These are phyloP conservation scores for Pestalotiopsis sp. DNA, from an alignment of 2,329 filamentous ascomycete species.

Conservation along the genomic window DNA sequence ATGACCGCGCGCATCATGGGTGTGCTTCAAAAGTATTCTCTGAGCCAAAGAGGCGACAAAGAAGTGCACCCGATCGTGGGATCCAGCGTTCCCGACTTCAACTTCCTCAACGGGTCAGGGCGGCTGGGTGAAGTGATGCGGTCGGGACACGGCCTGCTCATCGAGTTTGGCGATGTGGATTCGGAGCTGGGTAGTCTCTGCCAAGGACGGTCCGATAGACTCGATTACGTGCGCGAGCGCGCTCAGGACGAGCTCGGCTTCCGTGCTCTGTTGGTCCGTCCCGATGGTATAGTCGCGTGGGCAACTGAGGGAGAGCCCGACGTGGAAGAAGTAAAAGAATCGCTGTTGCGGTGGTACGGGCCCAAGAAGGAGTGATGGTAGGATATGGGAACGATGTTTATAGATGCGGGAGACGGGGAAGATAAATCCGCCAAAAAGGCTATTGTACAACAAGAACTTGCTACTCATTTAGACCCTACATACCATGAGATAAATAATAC, in stretches of 20 bases:
- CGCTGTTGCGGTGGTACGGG: slow-evolving; percentile 19
- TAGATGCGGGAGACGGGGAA: not conserved
- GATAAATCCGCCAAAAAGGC: not conserved
- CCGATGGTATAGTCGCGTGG: slow-evolving; percentile 35
- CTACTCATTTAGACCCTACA: not conserved
- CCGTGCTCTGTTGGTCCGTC: slow-evolving; percentile 28
- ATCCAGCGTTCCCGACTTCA: slow-evolving; percentile 35
- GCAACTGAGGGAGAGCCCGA: slow-evolving; percentile 22
- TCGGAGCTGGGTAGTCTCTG: slow-evolving; percentile 12
- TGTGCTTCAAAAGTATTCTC: slow-evolving; percentile 31
- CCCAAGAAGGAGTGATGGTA: not conserved
- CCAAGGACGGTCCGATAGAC: slow-evolving; percentile 2
- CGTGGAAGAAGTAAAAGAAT: slow-evolving; percentile 16
- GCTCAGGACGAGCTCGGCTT: slow-evolving; percentile 25
- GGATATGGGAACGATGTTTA: not conserved
- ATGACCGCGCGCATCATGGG: slow-evolving; percentile 35
- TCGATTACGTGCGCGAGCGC: slow-evolving; percentile 20
- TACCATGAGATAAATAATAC: not conserved
- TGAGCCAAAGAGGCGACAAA: slow-evolving; percentile 9
- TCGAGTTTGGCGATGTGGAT: slow-evolving; percentile 21
- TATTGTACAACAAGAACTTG: not conserved
- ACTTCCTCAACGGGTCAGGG: slow-evolving; percentile 20
- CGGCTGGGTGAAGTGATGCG: slow-evolving; percentile 31
- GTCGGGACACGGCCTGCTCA: slow-evolving; percentile 26
- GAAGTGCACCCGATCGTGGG: slow-evolving; percentile 31